Evolutionary conservation across 2,329 filamentous ascomycete genomes (phyloP), one percentile per base, ranked within the genome.

Genomic region (Eutypella sp.): DNA sequence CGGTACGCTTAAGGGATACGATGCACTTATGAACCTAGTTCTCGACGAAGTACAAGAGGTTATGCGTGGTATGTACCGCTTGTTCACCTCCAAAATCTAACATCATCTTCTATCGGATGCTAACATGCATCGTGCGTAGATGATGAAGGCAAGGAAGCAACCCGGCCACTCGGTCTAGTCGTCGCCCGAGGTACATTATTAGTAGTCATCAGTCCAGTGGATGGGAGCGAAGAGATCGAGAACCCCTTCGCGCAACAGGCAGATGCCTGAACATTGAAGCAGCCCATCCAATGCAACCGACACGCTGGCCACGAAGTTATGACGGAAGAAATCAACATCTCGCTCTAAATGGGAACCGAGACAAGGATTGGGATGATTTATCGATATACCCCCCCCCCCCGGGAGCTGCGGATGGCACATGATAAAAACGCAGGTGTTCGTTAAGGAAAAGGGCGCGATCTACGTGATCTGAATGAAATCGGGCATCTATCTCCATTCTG

Each of bases 21-120:
- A 99, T 66, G 91, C 93, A 59, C 77, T 99, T 49, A 97, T 97
- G 91, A 99, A 99, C 66, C 76, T 99, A 51, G 93, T 99, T 22
- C 75, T 99, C 46, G 93, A 97, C 62, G 88, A 97, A 57, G 92
- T 95, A 43, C 84, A 93, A 66, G 93, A 99, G 67, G 79, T 85
- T 40, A 83, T 96, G 69, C 80, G 86, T 74, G 92, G 92, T 95
- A 71, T 51, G 76, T 59, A 44, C 29, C 9, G 40, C 20, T 6
- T 19, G 19, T 33, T 47, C 15, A 41, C 15, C 37, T 42, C 20
- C 16, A 22, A 10, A 19, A 24, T 29, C 41, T 31, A 48, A 39
- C 45, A 9, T 44, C 44, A 23, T 42, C n/a, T 34, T 16, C 10
- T 8, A 20, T 20, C 40, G 39, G 34, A 44, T 29, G 24, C 19